Evolutionary conservation across 106 monocot genomes (phyloP).

Genomic region (Xerophyta viscosa): DNA sequence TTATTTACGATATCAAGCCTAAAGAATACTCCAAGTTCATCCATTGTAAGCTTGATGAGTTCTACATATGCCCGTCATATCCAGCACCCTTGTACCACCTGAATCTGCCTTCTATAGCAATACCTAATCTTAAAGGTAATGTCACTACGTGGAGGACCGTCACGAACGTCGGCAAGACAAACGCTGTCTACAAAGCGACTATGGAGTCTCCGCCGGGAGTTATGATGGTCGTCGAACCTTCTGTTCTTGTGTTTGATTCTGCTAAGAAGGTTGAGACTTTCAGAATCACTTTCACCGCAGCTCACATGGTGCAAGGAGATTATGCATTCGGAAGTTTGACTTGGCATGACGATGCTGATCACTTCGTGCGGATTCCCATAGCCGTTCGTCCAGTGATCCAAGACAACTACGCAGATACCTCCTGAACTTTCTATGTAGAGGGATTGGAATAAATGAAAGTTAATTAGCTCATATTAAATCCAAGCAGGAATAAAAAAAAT

Average conservation of each 20-base stretch:
- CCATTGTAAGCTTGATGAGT: conserved; percentile 15
- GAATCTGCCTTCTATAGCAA: conserved; percentile 45
- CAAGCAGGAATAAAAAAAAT: too few species aligned
- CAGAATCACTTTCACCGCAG: conserved; percentile 13
- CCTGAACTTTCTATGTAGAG: too few species aligned
- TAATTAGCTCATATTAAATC: too few species aligned
- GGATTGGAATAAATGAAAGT: too few species aligned
- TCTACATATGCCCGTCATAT: conserved; percentile 5
- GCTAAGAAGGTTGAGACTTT: conserved; percentile 14
- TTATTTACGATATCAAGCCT: conserved; percentile 47
- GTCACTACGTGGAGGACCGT: conserved; percentile 32
- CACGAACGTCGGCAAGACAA: conserved; percentile 33
- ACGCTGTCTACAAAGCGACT: conserved; percentile 23
- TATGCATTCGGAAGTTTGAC: conserved; percentile 55
- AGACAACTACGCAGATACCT: conserved; percentile 25
- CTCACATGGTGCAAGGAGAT: conserved; percentile 24
- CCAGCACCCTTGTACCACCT: conserved; percentile 11
- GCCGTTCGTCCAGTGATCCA: conserved; percentile 33
- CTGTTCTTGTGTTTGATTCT: conserved; percentile 20
- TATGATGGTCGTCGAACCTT: conserved; percentile 30
- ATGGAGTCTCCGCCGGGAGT: conserved; percentile 37
- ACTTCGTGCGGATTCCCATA: conserved; percentile 42
- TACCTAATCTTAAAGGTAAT: conserved; percentile 30
- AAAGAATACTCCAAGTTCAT: conserved; percentile 44
- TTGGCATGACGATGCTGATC: conserved; percentile 21